Evolutionary conservation across 225 moss, liverwort and hornwort genomes (phyloP), one percentile per base, ranked within the genome.

Genomic region (Polytrichum commune): DNA sequence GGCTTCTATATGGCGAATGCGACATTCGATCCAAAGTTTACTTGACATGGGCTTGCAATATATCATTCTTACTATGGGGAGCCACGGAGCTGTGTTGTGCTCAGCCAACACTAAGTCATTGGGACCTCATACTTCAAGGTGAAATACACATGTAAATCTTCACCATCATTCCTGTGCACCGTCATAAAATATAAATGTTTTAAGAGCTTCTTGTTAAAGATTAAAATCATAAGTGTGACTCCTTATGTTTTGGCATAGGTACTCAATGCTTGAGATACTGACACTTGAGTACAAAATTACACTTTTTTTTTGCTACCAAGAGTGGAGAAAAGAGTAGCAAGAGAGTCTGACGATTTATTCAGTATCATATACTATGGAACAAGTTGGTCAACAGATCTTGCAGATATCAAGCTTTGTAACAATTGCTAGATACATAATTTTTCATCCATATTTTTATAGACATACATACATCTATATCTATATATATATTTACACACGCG

Each of bases 31-130:
- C 71, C 81, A 75, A 73, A 65, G 73, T 75, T 76, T 98, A 24
- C 74, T 98, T 35, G 72, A 79, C 73, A 91, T 87, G 66, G 98
- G 98, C 29, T 80, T 98, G 62, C 65, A 83, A 67, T 76, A 86
- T 70, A 78, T 95, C 60, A 79, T 98, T 62, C 88, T 98, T 55
- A 98, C 98, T 6, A 80, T 95, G 75, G 94, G 98, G 63, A 78
- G 82, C 35, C 64, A 79, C 66, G 98, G 98, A 72, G 98, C 93
- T 64, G 89, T 95, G 29, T 78, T 93, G 57, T 98, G 98, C 87
- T 91, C 92, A 56, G 54, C 7, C n/a, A 72, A 75, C 46, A 46
- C 13, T 46, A 16, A 13, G 4, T 16, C 46, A 3, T 46, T 46
- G 13, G 46, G 46, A 65, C 64, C 74, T 72, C 74, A 75, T 65